A percentile compares a stretch with the other conserved stretches of the same genome.
These are phyloP conservation scores for Pseudophaeomoniella oleicola DNA, from an alignment of 2,329 filamentous ascomycete species.

Conservation along the genomic window DNA sequence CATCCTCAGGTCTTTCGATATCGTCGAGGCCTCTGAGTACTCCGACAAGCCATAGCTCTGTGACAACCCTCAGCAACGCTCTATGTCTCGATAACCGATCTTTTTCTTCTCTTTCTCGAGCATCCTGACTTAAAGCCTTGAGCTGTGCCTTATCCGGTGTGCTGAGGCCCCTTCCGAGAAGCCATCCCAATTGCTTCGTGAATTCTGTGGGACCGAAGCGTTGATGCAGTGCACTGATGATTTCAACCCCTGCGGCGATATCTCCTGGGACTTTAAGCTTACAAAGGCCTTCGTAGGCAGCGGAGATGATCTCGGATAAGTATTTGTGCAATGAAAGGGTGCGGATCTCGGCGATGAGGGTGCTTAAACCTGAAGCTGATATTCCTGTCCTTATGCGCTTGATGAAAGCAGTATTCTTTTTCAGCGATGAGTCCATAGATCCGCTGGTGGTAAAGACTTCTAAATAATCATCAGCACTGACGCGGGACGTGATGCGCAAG, in stretches of 20 bases:
- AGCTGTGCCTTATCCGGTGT: slow-evolving; percentile 76
- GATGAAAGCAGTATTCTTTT: slow-evolving; percentile 97
- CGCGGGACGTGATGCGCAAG: slow-evolving; percentile 2
- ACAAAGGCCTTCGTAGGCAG: slow-evolving; percentile 86
- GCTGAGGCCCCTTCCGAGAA: slow-evolving; percentile 77
- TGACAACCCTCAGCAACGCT: slow-evolving; percentile 74
- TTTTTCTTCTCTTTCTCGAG: slow-evolving; percentile 89
- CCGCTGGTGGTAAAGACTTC: slow-evolving; percentile 64
- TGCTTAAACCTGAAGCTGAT: slow-evolving; percentile 60
- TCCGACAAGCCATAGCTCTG: slow-evolving; percentile 89
- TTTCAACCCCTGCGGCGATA: slow-evolving; percentile 79
- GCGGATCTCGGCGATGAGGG: slow-evolving; percentile 80
- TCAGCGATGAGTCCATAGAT: slow-evolving; percentile 83
- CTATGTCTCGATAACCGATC: slow-evolving; percentile 79
- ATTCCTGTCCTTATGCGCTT: slow-evolving; percentile 87
- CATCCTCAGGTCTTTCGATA: slow-evolving; percentile 49
- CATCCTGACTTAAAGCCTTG: slow-evolving; percentile 64
- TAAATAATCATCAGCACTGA: slow-evolving; percentile 22
- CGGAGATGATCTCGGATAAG: slow-evolving; percentile 89
- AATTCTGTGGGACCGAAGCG: slow-evolving; percentile 84
- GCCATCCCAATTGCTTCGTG: slow-evolving; percentile 82
- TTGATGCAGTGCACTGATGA: slow-evolving; percentile 89
- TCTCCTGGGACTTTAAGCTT: slow-evolving; percentile 85
- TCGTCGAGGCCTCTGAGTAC: slow-evolving; percentile 69
- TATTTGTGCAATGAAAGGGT: slow-evolving; percentile 90